Percentiles rank a stretch among this genome's conserved stretches.
Conservation (phyloP, 2,329 filamentous ascomycete species). For the Venturia nashicola region DNA sequence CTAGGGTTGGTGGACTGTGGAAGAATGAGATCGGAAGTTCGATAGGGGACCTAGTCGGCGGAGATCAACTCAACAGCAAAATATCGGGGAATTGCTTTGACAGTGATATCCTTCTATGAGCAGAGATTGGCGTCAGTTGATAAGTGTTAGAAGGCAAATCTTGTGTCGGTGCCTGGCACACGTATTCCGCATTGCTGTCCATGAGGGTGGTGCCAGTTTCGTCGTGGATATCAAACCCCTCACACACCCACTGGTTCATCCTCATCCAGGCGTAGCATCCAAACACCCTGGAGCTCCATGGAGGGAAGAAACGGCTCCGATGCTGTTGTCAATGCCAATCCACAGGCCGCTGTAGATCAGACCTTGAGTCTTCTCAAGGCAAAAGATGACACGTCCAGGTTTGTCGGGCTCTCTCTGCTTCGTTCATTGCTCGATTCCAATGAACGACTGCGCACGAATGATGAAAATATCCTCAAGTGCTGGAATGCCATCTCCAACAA, state of each 20-base stretch:
- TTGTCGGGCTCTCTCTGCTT: conserved; percentile 54
- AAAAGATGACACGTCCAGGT: conserved; percentile 55
- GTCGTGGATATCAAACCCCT: neutral
- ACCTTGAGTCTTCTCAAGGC: conserved; percentile 44
- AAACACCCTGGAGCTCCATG: neutral
- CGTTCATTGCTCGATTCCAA: conserved; percentile 54
- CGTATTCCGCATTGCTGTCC: neutral
- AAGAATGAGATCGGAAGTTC: too few relatives aligned
- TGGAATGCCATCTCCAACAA: conserved; percentile 50
- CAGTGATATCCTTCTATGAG: too few relatives aligned
- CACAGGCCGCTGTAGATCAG: conserved; percentile 23
- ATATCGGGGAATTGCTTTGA: too few relatives aligned
- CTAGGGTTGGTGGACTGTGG: neutral
- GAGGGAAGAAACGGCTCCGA: neutral
- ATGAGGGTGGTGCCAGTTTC: neutral
- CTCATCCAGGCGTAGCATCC: neutral
- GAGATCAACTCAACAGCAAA: neutral
- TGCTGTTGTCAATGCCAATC: neutral
- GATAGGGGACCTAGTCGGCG: neutral
- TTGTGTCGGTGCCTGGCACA: neutral
- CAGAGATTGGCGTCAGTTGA: neutral
- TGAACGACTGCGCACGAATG: conserved; percentile 37
- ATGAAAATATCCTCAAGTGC: conserved; percentile 32
- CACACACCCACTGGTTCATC: neutral
- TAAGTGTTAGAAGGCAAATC: neutral